phyloP scores from a whole-genome alignment of 2,329 filamentous ascomycete genomes.

The Diplodia scrobiculata region DNA sequence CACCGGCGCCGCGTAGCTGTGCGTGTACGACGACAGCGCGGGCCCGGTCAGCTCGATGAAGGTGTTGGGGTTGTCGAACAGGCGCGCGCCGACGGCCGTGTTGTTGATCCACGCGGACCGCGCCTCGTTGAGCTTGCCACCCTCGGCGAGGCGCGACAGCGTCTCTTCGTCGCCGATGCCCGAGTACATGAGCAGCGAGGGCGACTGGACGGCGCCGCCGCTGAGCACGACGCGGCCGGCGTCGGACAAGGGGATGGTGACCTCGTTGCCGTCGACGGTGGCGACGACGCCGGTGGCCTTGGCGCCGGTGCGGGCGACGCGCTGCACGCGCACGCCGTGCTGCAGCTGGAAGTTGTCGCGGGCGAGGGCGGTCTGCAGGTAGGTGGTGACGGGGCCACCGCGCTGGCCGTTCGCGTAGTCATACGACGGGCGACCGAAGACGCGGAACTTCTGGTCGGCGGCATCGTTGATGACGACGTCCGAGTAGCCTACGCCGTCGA shows the following conservation, averaged over 20 bases:
- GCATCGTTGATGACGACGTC: slow-evolving; percentile 53
- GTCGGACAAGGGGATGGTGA: slow-evolving; percentile 38
- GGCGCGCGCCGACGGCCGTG: slow-evolving; percentile 52
- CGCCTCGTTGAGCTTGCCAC: slow-evolving; percentile 42
- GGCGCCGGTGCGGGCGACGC: slow-evolving; percentile 48
- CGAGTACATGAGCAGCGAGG: slow-evolving; percentile 45
- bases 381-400: slow-evolving; percentile 54
- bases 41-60: slow-evolving; percentile 54
- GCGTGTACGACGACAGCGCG: slow-evolving; percentile 51
- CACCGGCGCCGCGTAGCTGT: slow-evolving; percentile 52
- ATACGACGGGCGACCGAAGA: slow-evolving; percentile 55
- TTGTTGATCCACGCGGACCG: slow-evolving; percentile 55
- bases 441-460: slow-evolving; percentile 51
- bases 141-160: slow-evolving; percentile 38
- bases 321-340: slow-evolving; percentile 49
- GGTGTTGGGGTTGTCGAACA: slow-evolving; percentile 61
- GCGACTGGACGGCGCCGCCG: slow-evolving; percentile 40
- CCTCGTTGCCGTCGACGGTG: slow-evolving; percentile 39
- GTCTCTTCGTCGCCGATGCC: slow-evolving; percentile 40
- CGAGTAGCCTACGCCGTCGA: slow-evolving; percentile 52
- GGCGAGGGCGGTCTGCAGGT: slow-evolving; percentile 54
- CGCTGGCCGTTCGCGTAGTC: slow-evolving; percentile 55
- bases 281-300: slow-evolving; percentile 50
- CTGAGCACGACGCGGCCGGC: slow-evolving; percentile 44
- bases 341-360: slow-evolving; percentile 39